Evolutionary conservation across 2,329 filamentous ascomycete genomes (phyloP), one percentile per base, ranked within the genome.

Genomic region (Venturiaceae sp.): DNA sequence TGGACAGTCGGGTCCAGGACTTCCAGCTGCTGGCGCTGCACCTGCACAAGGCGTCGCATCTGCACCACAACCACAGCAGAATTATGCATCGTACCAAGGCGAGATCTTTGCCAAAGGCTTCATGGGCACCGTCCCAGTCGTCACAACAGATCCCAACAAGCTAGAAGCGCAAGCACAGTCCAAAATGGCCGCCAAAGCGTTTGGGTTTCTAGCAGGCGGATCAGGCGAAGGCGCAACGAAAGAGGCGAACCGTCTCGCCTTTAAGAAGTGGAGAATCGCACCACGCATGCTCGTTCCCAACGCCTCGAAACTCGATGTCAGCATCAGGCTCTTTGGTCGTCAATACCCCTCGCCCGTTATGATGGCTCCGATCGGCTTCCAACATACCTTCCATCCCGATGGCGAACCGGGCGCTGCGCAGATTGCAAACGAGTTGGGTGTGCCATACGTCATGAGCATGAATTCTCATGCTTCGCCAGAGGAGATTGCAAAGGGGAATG

Each of bases 341-440:
- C 69, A 69, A 50, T 75, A 80, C 53, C 69, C 74, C 2, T 75
- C 71, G 14, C 84, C 84, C 0, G 63, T 87, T 1, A 67, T 88
- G 1, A 80, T 86, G 66, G 86, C 85, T 0, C 87, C 87, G 0
- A 77, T 90, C 1, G 87, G 87, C 0, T 84, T 88, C 0, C 85
- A 90, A 64, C 74, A 75, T 1, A 83, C 88, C 32, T 84, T 87
- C 66, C 85, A 91, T 63, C 67, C 74, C 0, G 83, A 88, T 63
- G 82, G 77, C 9, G 87, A 91, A 65, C 75, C 79, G 0, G 86
- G 83, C 0, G 78, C 83, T 0, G 84, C 86, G 0, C 71, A 76
- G n/a, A 84, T 83, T 0, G 87, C 83, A 60, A 76, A 78, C 2
- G 77, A 82, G 16, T 72, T 84, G 1, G 75, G 78, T 1, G 75